A percentile compares a stretch with the other conserved stretches of the same genome.
Conservation (phyloP, 2,329 filamentous ascomycete species). For the Magnaporthales sp. region DNA sequence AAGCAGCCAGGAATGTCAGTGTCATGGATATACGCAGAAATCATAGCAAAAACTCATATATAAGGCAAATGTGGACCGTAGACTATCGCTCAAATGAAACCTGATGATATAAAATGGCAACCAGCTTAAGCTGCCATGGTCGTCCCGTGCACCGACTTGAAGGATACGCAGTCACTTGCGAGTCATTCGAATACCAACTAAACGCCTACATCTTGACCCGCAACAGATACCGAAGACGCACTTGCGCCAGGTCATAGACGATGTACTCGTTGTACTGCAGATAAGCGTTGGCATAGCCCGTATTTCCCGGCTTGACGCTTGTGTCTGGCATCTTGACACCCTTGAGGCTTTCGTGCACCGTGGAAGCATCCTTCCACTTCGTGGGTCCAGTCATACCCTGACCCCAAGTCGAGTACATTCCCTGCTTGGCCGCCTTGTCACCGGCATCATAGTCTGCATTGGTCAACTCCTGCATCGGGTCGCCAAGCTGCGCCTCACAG, state of each 20-base stretch:
- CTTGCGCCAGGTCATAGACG: constrained; percentile 59
- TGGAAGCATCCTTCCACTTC: constrained; percentile 66
- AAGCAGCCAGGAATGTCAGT: neutral
- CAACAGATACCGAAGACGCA: constrained; percentile 62
- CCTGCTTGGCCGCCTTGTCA: constrained; percentile 48
- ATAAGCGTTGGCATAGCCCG: constrained; percentile 32
- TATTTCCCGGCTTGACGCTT: constrained; percentile 34
- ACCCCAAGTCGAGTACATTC: constrained; percentile 62
- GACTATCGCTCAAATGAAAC: neutral
- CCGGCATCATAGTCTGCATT: constrained; percentile 53
- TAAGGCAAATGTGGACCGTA: neutral
- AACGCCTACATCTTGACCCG: constrained; percentile 43
- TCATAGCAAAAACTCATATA: neutral
- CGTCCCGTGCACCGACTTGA: neutral
- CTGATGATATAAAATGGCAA: neutral
- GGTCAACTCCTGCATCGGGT: constrained; percentile 60
- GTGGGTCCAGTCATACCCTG: constrained; percentile 55
- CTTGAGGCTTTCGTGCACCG: constrained; percentile 51
- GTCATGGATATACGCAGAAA: neutral
- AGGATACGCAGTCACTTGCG: neutral
- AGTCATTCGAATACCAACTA: neutral
- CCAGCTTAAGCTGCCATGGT: neutral
- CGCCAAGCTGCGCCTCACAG: constrained; percentile 75
- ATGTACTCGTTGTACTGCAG: constrained; percentile 70
- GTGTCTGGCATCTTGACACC: constrained; percentile 54